Conservation (phyloP, 2,329 filamentous ascomycete species). For the Pseudocercospora crystallina region DNA sequence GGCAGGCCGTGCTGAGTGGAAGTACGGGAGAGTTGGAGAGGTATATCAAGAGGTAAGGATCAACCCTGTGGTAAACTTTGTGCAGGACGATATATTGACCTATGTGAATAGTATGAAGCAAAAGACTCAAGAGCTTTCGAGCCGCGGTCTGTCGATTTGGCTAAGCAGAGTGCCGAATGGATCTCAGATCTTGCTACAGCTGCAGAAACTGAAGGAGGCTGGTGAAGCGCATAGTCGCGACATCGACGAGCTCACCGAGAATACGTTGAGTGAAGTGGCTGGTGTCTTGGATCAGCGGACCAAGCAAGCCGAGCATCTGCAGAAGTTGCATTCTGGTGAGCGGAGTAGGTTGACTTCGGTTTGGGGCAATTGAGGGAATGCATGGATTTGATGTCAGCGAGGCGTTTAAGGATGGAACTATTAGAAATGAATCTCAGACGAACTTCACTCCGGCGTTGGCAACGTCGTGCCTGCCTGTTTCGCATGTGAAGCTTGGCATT, state of each 20-base stretch:
- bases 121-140: constrained; percentile 56
- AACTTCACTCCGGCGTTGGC: too few relatives aligned
- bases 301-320: constrained; percentile 58
- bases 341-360: too few relatives aligned
- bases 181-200: constrained; percentile 62
- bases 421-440: too few relatives aligned
- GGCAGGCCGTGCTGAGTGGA: constrained; percentile 61
- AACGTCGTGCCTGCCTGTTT: too few relatives aligned
- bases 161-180: constrained; percentile 64
- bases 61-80: too few relatives aligned
- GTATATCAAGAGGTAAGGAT: constrained; percentile 57
- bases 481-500: too few relatives aligned
- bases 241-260: constrained; percentile 66
- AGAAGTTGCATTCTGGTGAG: constrained; percentile 32
- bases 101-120: constrained; percentile 43
- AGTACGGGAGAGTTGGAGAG: constrained; percentile 59
- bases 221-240: constrained; percentile 67
- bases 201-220: constrained; percentile 63
- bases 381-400: too few relatives aligned
- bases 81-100: constrained; percentile 9
- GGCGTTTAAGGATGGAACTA: too few relatives aligned
- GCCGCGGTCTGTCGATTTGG: constrained; percentile 54
- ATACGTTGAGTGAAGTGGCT: constrained; percentile 65
- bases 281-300: constrained; percentile 62
- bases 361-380: too few relatives aligned